These are phyloP conservation scores for Peltaster fructicola DNA, from an alignment of 2,329 filamentous ascomycete species.

Conservation along the genomic window DNA sequence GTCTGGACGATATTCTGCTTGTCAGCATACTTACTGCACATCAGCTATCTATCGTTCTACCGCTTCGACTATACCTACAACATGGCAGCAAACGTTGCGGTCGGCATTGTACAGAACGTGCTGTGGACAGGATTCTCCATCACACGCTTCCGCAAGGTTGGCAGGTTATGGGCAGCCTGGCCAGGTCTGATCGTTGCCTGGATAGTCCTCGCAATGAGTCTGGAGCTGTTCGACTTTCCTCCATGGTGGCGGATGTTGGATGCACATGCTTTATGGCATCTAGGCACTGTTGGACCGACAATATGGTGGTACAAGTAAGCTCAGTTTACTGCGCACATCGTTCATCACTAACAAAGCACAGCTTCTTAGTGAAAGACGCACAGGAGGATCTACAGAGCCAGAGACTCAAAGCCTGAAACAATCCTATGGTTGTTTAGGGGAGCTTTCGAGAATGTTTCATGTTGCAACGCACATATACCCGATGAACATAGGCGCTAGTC, in stretches of 20 bases:
- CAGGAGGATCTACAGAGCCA: conserved; percentile 61
- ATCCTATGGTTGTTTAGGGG: too few species aligned
- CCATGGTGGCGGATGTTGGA: conserved; percentile 69
- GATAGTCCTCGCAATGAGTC: conserved; percentile 83
- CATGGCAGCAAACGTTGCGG: conserved; percentile 81
- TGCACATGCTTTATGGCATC: conserved; percentile 90
- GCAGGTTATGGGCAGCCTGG: conserved; percentile 68
- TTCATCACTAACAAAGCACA: too few species aligned
- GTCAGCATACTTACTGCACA: conserved; percentile 54
- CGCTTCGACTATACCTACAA: conserved; percentile 95
- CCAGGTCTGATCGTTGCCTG: conserved; percentile 82
- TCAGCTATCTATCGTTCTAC: conserved; percentile 70
- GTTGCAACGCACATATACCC: conserved; percentile 1
- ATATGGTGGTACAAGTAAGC: conserved; percentile 90
- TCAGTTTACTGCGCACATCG: neutral
- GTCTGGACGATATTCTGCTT: conserved; percentile 62
- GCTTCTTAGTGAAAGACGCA: conserved; percentile 74
- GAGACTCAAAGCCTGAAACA: conserved; percentile 54
- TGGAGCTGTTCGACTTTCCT: conserved; percentile 88
- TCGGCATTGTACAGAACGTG: conserved; percentile 62
- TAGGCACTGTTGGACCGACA: conserved; percentile 76
- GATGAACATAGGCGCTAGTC: neutral
- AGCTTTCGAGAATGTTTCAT: conserved; percentile 1
- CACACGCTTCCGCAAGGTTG: conserved; percentile 51
- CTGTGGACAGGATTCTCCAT: conserved; percentile 79